Percentiles rank a stretch among this genome's conserved stretches.
Conservation (phyloP, 257 asterid genomes). For the Fraxinus americana region DNA sequence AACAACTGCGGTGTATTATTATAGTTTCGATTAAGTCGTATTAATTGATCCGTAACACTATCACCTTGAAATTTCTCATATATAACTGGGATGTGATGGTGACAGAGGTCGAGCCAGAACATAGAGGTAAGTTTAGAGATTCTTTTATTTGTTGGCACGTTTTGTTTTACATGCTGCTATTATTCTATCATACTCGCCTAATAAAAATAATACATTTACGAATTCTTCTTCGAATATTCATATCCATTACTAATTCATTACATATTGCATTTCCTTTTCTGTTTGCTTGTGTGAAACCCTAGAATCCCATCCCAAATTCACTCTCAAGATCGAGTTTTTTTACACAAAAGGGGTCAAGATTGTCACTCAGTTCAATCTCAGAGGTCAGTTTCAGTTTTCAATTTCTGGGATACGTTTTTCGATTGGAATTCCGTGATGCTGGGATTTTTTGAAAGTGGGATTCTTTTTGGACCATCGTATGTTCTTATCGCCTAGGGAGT, state of each 20-base stretch:
- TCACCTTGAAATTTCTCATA: background rate
- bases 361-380: conserved; percentile 41
- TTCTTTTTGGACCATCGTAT: conserved; percentile 7
- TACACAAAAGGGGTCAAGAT: conserved; percentile 17
- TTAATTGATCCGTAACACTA: no score
- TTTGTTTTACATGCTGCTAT: conserved; percentile 40
- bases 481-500: conserved; percentile 3
- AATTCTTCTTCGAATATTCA: conserved; percentile 40
- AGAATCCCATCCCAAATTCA: conserved; percentile 20
- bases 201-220: conserved; percentile 20
- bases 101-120: background rate
- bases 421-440: conserved; percentile 26
- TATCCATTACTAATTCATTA: conserved; percentile 50
- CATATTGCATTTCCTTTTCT: conserved; percentile 10
- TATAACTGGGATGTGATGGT: conserved; percentile 19
- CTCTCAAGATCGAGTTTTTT: conserved; percentile 28
- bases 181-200: conserved; percentile 21
- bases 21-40: no score
- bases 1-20: no score
- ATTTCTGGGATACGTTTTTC: conserved; percentile 26
- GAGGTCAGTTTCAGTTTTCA: conserved; percentile 43
- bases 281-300: conserved; percentile 19
- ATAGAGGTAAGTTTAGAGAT: conserved; percentile 41
- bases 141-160: conserved; percentile 58
- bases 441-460: conserved; percentile 32